Evolutionary conservation across 1,139 yeast species (phyloP), one percentile per base, ranked within the genome.

Genomic region (Pichiaceae sp.): DNA sequence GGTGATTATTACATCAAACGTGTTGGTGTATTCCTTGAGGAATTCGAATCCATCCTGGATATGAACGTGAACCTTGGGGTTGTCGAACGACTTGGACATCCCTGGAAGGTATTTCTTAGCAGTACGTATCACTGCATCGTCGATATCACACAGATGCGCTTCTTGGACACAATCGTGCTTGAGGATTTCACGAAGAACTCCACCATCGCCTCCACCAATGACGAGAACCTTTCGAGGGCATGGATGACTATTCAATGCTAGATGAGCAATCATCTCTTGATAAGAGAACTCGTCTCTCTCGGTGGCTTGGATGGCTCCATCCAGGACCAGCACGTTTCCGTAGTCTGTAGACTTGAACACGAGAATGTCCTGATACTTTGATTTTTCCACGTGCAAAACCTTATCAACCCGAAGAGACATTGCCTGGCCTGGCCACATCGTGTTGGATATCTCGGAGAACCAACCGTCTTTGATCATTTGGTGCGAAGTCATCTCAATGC

Each of bases 131-230:
- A 89, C 97, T 48, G 78, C 73, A 52, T 78, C 85, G 60, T 91
- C 98, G 47, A 91, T 91, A 59, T 91, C 98, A 39, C 91, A 93
- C 62, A 89, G 72, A 18, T 82, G 78, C 23, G 86, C 83, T 41
- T 68, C 62, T 46, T 83, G 81, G 24, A 89, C 79, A 35, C 70
- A 57, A 1, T 68, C 67, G 60, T 89, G 96, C 62, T 89, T 86
- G 45, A 83, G 74, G 29, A 84, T 71, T 60, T 85, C 96, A 50
- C 96, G 72, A 35, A 85, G 67, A 16, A 86, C 95, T 42, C 96
- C 96, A 48, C 96, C 94, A 60, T 85, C 96, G 30, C 96, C 96
- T 23, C 96, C 96, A 26, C 96, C 96, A 49, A 85, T 84, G 34
- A 85, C 95, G 42, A 85, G 70, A 16, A 85, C 94, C 41, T 70